These are phyloP conservation scores for Globisporangium polare DNA, from an alignment of 352 stramenopile species.

Conservation along the genomic window DNA sequence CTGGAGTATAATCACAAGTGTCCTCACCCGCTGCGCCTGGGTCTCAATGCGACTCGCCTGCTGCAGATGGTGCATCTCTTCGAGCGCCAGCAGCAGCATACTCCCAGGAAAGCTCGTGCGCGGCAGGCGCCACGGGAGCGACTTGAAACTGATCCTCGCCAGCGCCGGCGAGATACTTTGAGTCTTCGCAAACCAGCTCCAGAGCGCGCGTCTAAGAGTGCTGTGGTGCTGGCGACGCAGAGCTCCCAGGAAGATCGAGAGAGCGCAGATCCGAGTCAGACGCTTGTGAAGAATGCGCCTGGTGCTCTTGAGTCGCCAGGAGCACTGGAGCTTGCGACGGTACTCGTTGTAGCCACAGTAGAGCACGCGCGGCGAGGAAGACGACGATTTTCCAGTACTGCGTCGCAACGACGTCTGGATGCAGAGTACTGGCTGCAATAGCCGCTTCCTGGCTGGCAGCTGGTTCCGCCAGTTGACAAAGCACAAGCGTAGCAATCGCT, in stretches of 20 bases:
- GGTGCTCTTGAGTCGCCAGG: constrained; percentile 3
- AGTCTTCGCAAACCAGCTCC: constrained; percentile 38
- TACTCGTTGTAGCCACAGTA: constrained; percentile 15
- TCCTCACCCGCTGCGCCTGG: constrained; percentile 5
- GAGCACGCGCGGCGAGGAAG: neutral
- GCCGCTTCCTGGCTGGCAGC: neutral
- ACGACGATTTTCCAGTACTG: neutral
- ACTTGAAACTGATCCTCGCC: constrained; percentile 13
- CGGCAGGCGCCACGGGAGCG: constrained; percentile 18
- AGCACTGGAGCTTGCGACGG: constrained; percentile 2
- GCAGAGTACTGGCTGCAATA: constrained; percentile 13
- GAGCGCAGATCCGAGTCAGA: neutral
- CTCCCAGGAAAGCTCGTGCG: constrained; percentile 15
- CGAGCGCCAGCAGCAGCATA: constrained; percentile 27
- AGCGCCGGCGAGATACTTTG: constrained; percentile 25
- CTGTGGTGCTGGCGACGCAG: constrained; percentile 25
- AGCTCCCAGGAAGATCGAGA: constrained; percentile 21
- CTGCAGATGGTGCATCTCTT: constrained; percentile 24
- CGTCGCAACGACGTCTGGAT: constrained; percentile 7
- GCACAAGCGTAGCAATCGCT: neutral
- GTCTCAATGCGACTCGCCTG: constrained; percentile 15
- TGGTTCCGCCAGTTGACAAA: constrained; percentile 7
- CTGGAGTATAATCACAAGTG: constrained; percentile 12
- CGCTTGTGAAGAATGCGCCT: neutral
- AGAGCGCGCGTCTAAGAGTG: constrained; percentile 30